Percentiles rank a stretch among this genome's conserved stretches.
Evolutionary conservation across 2,329 filamentous ascomycete species (phyloP).

Genomic region (Aspergillus niger): DNA sequence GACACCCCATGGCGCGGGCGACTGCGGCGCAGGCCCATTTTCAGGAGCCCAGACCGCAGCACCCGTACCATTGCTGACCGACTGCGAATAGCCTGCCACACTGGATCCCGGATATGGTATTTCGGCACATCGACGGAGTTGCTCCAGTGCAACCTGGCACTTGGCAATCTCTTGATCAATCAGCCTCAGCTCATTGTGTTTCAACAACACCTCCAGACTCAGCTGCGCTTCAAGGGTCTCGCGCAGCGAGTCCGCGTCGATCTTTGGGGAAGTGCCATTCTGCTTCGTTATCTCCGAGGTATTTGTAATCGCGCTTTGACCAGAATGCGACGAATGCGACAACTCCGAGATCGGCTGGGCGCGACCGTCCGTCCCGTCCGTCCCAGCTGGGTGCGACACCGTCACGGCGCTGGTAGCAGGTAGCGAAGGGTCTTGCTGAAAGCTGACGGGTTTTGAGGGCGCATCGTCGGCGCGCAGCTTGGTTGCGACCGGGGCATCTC

Average conservation of each 20-base stretch:
- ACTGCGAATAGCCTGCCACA: slow-evolving; percentile 59
- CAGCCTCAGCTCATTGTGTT: slow-evolving; percentile 89
- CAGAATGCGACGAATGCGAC: slow-evolving; percentile 3
- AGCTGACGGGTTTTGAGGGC: slow-evolving; percentile 14
- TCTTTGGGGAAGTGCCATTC: slow-evolving; percentile 25
- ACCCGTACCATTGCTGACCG: slow-evolving; percentile 74
- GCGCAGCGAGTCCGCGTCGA: slow-evolving; percentile 55
- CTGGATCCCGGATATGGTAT: slow-evolving; percentile 81
- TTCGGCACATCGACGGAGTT: slow-evolving; percentile 86
- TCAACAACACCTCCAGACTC: slow-evolving; percentile 86
- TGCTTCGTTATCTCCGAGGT: slow-evolving; percentile 18
- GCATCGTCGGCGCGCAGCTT: slow-evolving; percentile 36
- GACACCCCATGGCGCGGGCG: slow-evolving; percentile 87
- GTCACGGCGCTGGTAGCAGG: slow-evolving; percentile 15
- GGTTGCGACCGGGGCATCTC: slow-evolving; percentile 33
- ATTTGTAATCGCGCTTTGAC: slow-evolving; percentile 9
- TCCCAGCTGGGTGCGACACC: slow-evolving; percentile 15
- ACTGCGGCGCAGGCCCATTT: slow-evolving; percentile 68
- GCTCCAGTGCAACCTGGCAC: slow-evolving; percentile 89
- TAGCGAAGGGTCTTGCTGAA: slow-evolving; percentile 13
- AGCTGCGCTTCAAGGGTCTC: slow-evolving; percentile 83
- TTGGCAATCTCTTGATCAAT: slow-evolving; percentile 97
- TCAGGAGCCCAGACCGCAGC: slow-evolving; percentile 64
- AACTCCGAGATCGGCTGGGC: slow-evolving; percentile 6
- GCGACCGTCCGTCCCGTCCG: slow-evolving; percentile 17